Conservation (phyloP, 257 asterid species). For the Cruciata laevipes region DNA sequence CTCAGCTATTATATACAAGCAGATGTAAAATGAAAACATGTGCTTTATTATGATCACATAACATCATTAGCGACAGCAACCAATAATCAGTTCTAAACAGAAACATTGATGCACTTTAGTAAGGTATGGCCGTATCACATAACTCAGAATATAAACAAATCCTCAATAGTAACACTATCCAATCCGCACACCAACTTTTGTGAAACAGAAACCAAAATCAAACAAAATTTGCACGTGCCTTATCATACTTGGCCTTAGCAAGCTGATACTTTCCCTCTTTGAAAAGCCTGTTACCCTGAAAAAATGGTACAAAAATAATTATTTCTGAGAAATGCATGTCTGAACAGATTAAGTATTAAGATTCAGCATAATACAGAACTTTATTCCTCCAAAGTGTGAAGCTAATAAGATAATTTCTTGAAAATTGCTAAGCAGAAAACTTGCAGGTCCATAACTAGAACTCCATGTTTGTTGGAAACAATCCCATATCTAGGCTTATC, state of each 20-base stretch:
- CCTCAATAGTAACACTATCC: no score
- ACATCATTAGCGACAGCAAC: not conserved
- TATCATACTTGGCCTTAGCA: slow-evolving; percentile 93
- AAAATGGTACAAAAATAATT: slow-evolving; percentile 18
- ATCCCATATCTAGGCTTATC: not conserved
- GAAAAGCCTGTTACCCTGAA: slow-evolving; percentile 98
- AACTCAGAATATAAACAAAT: not conserved
- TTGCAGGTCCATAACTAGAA: not conserved
- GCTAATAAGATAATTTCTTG: not conserved
- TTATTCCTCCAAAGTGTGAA: not conserved
- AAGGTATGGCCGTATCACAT: not conserved
- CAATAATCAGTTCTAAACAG: not conserved
- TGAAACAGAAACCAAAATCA: slow-evolving; percentile 9
- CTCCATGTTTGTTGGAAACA: not conserved
- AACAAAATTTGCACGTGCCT: slow-evolving; percentile 41
- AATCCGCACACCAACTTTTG: not conserved
- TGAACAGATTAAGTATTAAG: not conserved
- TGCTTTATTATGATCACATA: not conserved
- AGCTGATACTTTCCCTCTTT: slow-evolving; percentile 91
- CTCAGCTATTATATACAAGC: not conserved
- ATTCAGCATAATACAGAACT: not conserved
- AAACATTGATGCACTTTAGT: not conserved
- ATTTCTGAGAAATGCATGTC: slow-evolving; percentile 1
- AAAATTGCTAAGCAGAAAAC: not conserved
- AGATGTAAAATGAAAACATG: not conserved